Evolutionary conservation across 2,329 filamentous ascomycete genomes (phyloP), one percentile per base, ranked within the genome.

Genomic region (Exophiala sp.): DNA sequence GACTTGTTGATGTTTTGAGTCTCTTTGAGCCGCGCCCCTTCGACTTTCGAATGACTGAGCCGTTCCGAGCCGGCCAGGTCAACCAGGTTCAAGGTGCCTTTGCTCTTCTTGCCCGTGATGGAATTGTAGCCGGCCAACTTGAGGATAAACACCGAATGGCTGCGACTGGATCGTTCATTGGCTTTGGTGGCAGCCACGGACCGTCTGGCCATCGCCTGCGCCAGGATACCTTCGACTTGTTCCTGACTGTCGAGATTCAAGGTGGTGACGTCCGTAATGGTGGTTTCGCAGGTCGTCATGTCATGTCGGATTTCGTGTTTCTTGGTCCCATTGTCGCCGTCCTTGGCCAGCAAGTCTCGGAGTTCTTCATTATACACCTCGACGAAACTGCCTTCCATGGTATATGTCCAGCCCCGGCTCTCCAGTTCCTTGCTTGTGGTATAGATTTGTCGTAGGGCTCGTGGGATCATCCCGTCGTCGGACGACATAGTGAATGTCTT

Each of bases 311-410:
- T 91, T 62, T 95, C 88, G 43, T 91, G 84, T 70, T 88, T 95
- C 70, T 85, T 88, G 70, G 85, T 88, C 56, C 83, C 80, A 70
- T 85, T 88, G 56, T 85, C 81, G 47, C 85, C 82, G 0, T 84
- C 80, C 47, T 77, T 79, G 10, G 83, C 83, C 2, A 98, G 78
- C 11, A 98, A 71, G 66, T 98, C 93, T 65, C 96, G 89, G 56
- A 98, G 77, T 55, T 94, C 93, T 66, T 98, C 93, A 57, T 98
- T 97, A 78, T 98, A 98, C 4, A 98, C 93, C 65, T 98, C 93
- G 11, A 97, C 82, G 63, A 98, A 98, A 48, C 84, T 90, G 5
- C 93, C 93, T 65, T 95, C 87, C 81, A 98, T 95, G 0, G 78
- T 85, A 69, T 98, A 98, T 34, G 78, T 79, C 93, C 93, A 98